Evolutionary conservation across 2,329 filamentous ascomycete species (phyloP).

Genomic region (Alternaria atra): DNA sequence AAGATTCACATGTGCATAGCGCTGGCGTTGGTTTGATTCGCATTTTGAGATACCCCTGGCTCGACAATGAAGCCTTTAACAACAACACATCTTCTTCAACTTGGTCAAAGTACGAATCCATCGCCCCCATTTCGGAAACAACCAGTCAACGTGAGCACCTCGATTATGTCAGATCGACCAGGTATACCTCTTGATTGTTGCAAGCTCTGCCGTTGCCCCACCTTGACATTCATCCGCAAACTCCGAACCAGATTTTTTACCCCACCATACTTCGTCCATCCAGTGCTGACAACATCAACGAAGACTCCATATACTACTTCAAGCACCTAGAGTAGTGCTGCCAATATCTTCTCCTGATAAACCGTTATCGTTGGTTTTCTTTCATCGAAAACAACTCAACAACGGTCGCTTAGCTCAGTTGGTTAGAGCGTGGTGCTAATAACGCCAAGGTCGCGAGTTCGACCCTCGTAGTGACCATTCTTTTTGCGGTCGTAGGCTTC

Average conservation of each 20-base stretch:
- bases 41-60: constrained; percentile 10
- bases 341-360: accelerated
- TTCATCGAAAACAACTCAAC: constrained; percentile 13
- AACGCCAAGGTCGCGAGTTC: constrained; percentile 28
- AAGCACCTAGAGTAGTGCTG: background rate
- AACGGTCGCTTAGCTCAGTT: constrained; percentile 28
- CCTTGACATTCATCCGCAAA: constrained; percentile 1
- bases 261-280: background rate
- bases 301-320: too few relatives aligned
- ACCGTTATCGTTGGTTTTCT: accelerated
- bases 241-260: constrained; percentile 5
- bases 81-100: background rate
- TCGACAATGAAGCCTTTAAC: constrained; percentile 4
- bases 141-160: background rate
- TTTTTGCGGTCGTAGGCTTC: constrained; percentile 8
- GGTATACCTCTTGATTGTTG: background rate
- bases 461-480: constrained; percentile 25
- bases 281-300: background rate
- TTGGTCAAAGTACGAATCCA: background rate
- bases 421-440: constrained; percentile 30
- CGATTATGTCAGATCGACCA: background rate
- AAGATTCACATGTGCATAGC: constrained; percentile 1
- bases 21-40: constrained; percentile 5
- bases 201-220: background rate
- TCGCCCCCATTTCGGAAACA: background rate